Percentiles rank a stretch among this genome's conserved stretches.
phyloP scores from a whole-genome alignment of 306 rosid species.

The Cyamopsis tetragonoloba region DNA sequence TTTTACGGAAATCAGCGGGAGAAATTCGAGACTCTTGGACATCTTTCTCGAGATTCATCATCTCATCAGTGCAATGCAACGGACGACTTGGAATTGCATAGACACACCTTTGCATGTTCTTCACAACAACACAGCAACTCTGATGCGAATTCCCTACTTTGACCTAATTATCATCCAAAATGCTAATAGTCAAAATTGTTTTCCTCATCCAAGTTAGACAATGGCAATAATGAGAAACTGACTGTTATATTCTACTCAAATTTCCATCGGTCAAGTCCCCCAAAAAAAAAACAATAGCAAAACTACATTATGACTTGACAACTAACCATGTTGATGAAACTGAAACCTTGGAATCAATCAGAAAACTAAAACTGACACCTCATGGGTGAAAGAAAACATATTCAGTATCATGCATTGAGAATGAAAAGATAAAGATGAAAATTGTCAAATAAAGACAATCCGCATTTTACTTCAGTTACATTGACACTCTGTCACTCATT shows the following conservation, averaged over 20 bases:
- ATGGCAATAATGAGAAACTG: not conserved
- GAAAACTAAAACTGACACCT: not conserved
- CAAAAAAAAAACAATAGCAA: not conserved
- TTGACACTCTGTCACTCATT: too few relatives aligned
- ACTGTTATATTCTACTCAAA: not conserved
- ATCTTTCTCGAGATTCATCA: constrained; percentile 61
- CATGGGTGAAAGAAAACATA: not conserved
- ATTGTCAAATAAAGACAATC: not conserved
- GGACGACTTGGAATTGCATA: constrained; percentile 73
- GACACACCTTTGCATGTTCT: constrained; percentile 84
- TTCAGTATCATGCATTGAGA: not conserved
- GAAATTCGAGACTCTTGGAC: constrained; percentile 56
- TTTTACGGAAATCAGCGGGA: constrained; percentile 49
- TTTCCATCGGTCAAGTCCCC: not conserved
- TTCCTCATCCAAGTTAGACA: constrained; percentile 19
- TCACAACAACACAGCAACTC: constrained; percentile 87
- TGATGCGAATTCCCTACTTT: constrained; percentile 69
- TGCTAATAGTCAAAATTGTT: constrained; percentile 12
- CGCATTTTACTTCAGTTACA: too few relatives aligned
- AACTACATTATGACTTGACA: not conserved
- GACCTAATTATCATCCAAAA: constrained; percentile 53
- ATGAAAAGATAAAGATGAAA: not conserved
- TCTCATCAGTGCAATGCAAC: constrained; percentile 49
- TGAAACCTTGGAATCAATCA: not conserved
- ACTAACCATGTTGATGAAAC: not conserved